These are phyloP conservation scores for Coemansia asiatica DNA, from an alignment of 192 early-diverging fungal species.

Conservation along the genomic window DNA sequence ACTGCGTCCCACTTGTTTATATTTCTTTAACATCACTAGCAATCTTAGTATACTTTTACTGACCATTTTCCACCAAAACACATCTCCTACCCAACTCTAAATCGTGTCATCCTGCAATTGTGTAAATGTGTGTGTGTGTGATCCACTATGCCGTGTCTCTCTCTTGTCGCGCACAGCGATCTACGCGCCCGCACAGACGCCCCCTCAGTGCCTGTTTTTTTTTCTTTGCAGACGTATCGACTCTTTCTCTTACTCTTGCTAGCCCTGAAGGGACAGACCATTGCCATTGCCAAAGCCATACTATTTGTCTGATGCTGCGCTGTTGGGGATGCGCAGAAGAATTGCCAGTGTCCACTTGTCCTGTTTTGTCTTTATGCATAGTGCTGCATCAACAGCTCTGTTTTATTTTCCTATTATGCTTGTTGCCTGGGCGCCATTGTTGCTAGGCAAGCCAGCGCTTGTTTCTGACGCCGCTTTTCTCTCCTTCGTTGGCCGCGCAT, in stretches of 20 bases:
- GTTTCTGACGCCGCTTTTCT: neutral
- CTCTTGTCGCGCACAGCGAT: neutral
- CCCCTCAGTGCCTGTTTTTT: neutral
- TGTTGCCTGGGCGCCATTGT: conserved; percentile 1
- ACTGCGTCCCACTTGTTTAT: conserved; percentile 4
- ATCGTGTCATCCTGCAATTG: neutral
- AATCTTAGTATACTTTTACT: conserved; percentile 6
- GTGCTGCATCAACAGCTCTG: neutral
- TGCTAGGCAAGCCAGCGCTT: neutral
- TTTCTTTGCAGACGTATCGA: neutral
- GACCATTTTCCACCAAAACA: neutral
- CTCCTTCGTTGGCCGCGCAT: neutral
- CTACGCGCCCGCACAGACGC: conserved; percentile 7
- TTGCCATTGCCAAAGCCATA: neutral
- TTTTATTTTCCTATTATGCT: neutral
- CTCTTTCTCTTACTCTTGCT: neutral
- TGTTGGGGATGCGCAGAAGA: neutral
- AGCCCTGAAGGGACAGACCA: neutral
- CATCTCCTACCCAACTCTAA: neutral
- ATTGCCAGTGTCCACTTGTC: neutral
- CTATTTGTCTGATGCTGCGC: neutral
- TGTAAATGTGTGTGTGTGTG: neutral
- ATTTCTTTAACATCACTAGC: neutral
- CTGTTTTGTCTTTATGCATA: neutral
- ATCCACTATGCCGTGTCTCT: too few relatives aligned